A percentile compares a stretch with the other conserved stretches of the same genome.
phyloP scores from a whole-genome alignment of 441 rosid species.

The Aleurites moluccanus region DNA sequence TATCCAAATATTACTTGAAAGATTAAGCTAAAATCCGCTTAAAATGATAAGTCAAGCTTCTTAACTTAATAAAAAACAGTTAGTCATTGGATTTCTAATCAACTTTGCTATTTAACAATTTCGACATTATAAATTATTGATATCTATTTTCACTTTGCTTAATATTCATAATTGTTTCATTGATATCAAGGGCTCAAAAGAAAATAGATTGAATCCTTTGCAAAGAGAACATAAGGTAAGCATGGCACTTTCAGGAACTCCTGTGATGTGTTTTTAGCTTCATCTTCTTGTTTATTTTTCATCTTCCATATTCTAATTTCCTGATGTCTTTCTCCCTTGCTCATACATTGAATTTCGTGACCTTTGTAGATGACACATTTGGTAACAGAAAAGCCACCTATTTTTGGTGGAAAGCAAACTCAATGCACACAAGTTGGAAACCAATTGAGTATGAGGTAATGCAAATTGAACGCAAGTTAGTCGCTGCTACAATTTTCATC shows the following conservation, averaged over 20 bases:
- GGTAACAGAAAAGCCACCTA: constrained; percentile 35
- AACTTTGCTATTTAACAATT: background rate
- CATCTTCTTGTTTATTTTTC: background rate
- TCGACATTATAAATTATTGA: background rate
- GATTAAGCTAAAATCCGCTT: too few relatives aligned
- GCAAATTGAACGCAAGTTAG: constrained; percentile 1
- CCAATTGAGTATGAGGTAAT: constrained; percentile 40
- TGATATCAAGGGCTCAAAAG: constrained; percentile 79
- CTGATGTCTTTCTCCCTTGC: background rate
- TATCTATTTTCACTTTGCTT: constrained; percentile 19
- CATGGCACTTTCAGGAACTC: constrained; percentile 3
- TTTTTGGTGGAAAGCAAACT: constrained; percentile 32
- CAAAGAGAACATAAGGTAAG: constrained; percentile 68
- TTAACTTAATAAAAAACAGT: too few relatives aligned
- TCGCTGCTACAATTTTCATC: background rate
- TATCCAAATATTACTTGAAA: too few relatives aligned
- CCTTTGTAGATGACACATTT: constrained; percentile 36
- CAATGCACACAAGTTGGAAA: constrained; percentile 36
- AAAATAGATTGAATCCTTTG: constrained; percentile 64
- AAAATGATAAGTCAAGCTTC: too few relatives aligned
- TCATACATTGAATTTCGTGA: constrained; percentile 1
- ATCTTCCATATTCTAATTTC: too few relatives aligned
- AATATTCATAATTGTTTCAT: constrained; percentile 31
- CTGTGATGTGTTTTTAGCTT: background rate
- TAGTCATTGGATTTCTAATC: too few relatives aligned